A percentile compares a stretch with the other conserved stretches of the same genome.
Evolutionary conservation across 2,329 filamentous ascomycete species (phyloP).

Genomic region (Penicillium sclerotiorum): DNA sequence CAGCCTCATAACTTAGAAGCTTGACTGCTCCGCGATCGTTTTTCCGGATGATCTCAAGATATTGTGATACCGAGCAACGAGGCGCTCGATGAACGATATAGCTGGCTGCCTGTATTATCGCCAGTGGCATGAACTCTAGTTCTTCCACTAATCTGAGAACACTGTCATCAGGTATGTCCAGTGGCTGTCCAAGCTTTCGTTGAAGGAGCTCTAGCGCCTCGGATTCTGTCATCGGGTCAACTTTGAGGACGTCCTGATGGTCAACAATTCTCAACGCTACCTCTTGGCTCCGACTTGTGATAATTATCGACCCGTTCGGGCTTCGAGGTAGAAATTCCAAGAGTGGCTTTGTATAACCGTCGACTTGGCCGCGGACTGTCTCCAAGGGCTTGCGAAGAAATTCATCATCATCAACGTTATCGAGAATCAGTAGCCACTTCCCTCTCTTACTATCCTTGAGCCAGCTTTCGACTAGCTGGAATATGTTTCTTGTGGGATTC

Average conservation of each 20-base stretch:
- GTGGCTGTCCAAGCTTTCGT: not conserved
- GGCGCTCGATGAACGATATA: not conserved
- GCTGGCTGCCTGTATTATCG: not conserved
- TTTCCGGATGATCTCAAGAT: not conserved
- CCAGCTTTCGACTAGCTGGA: not conserved
- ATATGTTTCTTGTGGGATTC: not conserved
- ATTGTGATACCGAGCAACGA: not conserved
- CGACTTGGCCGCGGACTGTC: not conserved
- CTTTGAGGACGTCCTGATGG: not conserved
- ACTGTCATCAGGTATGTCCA: not conserved
- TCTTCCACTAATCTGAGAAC: not conserved
- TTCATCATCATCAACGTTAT: conserved; percentile 3
- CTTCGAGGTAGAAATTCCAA: not conserved
- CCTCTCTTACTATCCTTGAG: not conserved
- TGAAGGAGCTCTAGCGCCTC: not conserved
- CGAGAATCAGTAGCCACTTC: not conserved
- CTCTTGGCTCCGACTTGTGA: not conserved
- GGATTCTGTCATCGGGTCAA: not conserved
- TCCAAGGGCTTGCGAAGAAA: not conserved
- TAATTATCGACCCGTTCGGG: not conserved
- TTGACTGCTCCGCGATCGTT: not conserved
- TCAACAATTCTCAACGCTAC: not conserved
- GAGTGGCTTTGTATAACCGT: not conserved
- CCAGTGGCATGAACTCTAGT: not conserved
- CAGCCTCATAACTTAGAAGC: not conserved